phyloP scores from a whole-genome alignment of 345 rosid species.

The Citrus maxima region DNA sequence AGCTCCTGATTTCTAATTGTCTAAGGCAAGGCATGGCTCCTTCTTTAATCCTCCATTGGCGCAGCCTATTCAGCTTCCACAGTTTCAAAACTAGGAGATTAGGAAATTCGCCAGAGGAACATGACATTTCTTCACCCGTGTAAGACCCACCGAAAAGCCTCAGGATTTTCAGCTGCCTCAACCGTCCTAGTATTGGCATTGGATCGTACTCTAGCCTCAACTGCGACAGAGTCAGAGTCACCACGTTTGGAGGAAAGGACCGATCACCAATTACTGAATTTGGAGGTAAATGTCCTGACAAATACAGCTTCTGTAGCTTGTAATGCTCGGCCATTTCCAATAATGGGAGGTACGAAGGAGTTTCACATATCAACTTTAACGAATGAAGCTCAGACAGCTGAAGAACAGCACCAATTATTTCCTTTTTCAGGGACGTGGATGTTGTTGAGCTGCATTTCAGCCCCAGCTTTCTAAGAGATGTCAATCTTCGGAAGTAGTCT shows the following conservation, averaged over 20 bases:
- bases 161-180: slow-evolving; percentile 25
- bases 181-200: slow-evolving; percentile 25
- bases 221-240: background rate
- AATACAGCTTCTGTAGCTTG: slow-evolving; percentile 24
- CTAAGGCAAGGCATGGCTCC: slow-evolving; percentile 25
- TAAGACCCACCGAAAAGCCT: slow-evolving; percentile 35
- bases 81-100: slow-evolving; percentile 30
- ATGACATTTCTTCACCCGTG: slow-evolving; percentile 17
- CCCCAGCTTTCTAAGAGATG: slow-evolving; percentile 22
- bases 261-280: background rate
- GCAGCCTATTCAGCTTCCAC: slow-evolving; percentile 31
- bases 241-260: slow-evolving; percentile 21
- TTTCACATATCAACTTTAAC: slow-evolving; percentile 25
- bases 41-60: slow-evolving; percentile 6
- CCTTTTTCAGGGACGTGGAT: background rate
- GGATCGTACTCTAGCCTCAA: slow-evolving; percentile 18
- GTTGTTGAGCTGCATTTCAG: slow-evolving; percentile 10
- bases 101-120: slow-evolving; percentile 8
- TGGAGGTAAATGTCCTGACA: slow-evolving; percentile 15
- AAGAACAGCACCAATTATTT: slow-evolving; percentile 9
- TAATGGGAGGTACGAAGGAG: background rate
- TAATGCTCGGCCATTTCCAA: background rate
- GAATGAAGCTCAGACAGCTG: slow-evolving; percentile 16
- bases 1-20: slow-evolving; percentile 33
- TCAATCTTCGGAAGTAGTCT: slow-evolving; percentile 1